These are phyloP conservation scores for Aspergillus felis DNA, from an alignment of 2,329 filamentous ascomycete species.

Conservation along the genomic window DNA sequence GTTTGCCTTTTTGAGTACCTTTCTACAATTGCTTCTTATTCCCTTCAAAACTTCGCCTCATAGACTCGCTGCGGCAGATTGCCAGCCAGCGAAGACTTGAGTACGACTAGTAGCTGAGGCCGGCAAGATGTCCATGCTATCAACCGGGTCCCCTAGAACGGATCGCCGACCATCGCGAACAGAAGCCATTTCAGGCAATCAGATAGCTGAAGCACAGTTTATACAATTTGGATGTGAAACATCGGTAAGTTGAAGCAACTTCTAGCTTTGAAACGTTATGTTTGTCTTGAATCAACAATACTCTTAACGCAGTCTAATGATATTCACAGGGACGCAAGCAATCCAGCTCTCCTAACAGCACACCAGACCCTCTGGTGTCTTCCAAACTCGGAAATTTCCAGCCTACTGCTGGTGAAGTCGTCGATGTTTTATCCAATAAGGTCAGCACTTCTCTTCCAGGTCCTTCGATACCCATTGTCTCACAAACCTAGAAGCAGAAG, in stretches of 20 bases:
- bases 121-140: constrained; percentile 26
- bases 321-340: constrained; percentile 24
- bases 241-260: constrained; percentile 21
- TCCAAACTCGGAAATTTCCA: constrained; percentile 35
- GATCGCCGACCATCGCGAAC: constrained; percentile 21
- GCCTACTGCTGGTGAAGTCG: constrained; percentile 16
- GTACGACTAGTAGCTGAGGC: neutral
- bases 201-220: constrained; percentile 12
- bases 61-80: neutral
- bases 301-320: constrained; percentile 2
- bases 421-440: constrained; percentile 33
- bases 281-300: neutral
- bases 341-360: constrained; percentile 18
- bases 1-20: constrained; percentile 9
- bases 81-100: neutral
- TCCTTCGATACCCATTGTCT: constrained; percentile 19
- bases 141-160: constrained; percentile 20
- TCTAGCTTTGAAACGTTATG: neutral
- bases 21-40: constrained; percentile 12
- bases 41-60: neutral
- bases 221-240: constrained; percentile 20
- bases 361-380: constrained; percentile 29
- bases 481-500: constrained; percentile 46
- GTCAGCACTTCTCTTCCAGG: constrained; percentile 22
- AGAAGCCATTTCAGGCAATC: constrained; percentile 16